Base-by-base conservation (phyloP, 2,329 filamentous ascomycete genomes). In the Paracoccidioides lutzii region DNA sequence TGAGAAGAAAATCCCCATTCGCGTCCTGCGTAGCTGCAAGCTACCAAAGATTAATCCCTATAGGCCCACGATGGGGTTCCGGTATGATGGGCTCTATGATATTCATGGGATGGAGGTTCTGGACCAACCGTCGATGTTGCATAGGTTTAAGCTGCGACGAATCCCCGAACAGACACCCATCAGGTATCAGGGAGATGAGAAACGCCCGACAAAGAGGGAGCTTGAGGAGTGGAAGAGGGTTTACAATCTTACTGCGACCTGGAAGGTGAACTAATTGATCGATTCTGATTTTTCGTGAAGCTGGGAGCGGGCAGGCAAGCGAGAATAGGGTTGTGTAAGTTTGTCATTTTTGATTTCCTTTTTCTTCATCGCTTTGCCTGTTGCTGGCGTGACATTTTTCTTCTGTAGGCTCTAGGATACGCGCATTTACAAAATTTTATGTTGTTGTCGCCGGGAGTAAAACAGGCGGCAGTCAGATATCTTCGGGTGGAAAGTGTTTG, bases 31-130 rank as follows among this genome's bases (percentile, higher is more conserved):
- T 1, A 75, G 74, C 0, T 67, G 63, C 0, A 63, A 59, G 28
- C 64, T 75, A 2, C 53, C 54, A 0, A 64, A 65, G 8, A 62
- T 60, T 1, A 73, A 73, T 15, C 58, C 55, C 0, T 79, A 73
- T 54, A 69, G 75, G 0, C 80, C 80, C 0, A 57, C 63, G 0
- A 58, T 67, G 8, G 80, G 80, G 0, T 69, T 79, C n/a, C 67
- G 81, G 1, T 82, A 82, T 53, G 80, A 83, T 63, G 81, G 80
- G 0, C 63, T 82, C 0, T 83, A 83, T 59, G 62, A 67, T 5
- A 73, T 82, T 4, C 67, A 66, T 0, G 62, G 57, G 2, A 69
- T 68, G 50, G 63, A 74, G 57, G 54, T 72, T 0, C 40, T 75
- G 1, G 71, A 80, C 54, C 38, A 60, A 3, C 60, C 63, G 10